Percentiles rank a stretch among this genome's conserved stretches.
These are phyloP conservation scores for Lodderomyces metapsilosis DNA, from an alignment of 1,139 yeast genomes.

Conservation along the genomic window DNA sequence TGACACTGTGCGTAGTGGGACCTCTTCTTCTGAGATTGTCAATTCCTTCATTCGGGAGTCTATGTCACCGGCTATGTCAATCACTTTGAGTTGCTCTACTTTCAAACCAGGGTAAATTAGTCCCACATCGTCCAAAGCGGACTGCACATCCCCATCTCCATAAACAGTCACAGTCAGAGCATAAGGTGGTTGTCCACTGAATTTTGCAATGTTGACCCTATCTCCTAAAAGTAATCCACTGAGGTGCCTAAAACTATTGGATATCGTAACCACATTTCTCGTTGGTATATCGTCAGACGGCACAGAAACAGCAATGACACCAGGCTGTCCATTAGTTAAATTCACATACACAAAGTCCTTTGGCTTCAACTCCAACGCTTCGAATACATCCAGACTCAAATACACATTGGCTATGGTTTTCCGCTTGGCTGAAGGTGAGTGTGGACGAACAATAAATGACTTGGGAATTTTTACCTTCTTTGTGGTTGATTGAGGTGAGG, in stretches of 20 bases:
- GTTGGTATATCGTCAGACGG: constrained; percentile 32
- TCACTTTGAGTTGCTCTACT: constrained; percentile 18
- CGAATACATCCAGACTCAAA: constrained; percentile 51
- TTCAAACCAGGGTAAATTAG: constrained; percentile 55
- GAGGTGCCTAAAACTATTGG: constrained; percentile 47
- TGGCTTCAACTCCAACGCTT: constrained; percentile 49
- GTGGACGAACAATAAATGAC: constrained; percentile 60
- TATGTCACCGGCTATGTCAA: constrained; percentile 23
- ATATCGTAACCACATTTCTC: constrained; percentile 53
- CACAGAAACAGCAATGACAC: constrained; percentile 47
- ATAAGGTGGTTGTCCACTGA: constrained; percentile 48
- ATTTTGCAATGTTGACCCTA: constrained; percentile 51
- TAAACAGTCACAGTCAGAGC: constrained; percentile 28
- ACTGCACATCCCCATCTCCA: constrained; percentile 11
- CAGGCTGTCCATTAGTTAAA: constrained; percentile 45
- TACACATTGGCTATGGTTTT: constrained; percentile 42
- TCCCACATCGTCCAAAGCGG: constrained; percentile 47
- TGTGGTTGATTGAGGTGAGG: constrained; percentile 19
- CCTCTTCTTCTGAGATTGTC: constrained; percentile 15
- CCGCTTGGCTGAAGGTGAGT: constrained; percentile 16
- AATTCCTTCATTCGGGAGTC: constrained; percentile 28
- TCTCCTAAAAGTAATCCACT: constrained; percentile 73
- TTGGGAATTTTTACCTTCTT: constrained; percentile 49
- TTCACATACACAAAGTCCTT: constrained; percentile 57
- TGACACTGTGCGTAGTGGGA: constrained; percentile 26